Percentiles rank a stretch among this genome's conserved stretches.
Conservation (phyloP, 805 yeast genomes). For the Komagataella ulmi region DNA sequence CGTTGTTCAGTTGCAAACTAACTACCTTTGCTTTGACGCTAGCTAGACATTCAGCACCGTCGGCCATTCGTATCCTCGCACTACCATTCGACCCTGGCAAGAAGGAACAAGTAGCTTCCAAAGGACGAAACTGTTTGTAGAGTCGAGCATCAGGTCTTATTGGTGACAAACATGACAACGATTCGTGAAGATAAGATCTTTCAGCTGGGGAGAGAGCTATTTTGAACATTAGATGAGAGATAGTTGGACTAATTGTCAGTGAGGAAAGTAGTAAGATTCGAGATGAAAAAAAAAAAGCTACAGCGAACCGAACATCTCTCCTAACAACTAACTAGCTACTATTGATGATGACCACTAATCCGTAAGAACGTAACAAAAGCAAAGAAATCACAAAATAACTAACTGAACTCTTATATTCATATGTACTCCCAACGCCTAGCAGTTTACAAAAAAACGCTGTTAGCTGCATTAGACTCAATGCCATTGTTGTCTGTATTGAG, state of each 20-base stretch:
- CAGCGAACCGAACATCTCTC: neutral
- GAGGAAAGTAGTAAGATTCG: too few relatives aligned
- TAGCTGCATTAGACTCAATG: constrained; percentile 21
- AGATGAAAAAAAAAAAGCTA: too few relatives aligned
- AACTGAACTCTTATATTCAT: neutral
- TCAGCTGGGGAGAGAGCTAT: constrained; percentile 72
- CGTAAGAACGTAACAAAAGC: neutral
- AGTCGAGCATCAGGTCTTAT: constrained; percentile 81
- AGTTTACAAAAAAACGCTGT: constrained; percentile 15
- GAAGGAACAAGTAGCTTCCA: constrained; percentile 71
- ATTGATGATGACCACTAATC: neutral
- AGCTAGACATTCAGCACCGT: constrained; percentile 88
- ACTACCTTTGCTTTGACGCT: constrained; percentile 84
- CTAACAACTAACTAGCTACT: neutral
- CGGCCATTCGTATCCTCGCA: constrained; percentile 71
- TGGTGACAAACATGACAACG: constrained; percentile 44
- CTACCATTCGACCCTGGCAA: constrained; percentile 89
- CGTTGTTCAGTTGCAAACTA: neutral
- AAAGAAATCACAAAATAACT: neutral
- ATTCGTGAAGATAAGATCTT: constrained; percentile 61
- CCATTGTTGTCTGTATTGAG: constrained; percentile 23
- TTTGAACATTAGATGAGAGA: neutral
- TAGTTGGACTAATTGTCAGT: too few relatives aligned
- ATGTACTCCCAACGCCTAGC: neutral
- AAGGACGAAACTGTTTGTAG: constrained; percentile 65